Evolutionary conservation across 164 flowering plant species (phyloP).

Genomic region (Chloranthus sessilifolius): DNA sequence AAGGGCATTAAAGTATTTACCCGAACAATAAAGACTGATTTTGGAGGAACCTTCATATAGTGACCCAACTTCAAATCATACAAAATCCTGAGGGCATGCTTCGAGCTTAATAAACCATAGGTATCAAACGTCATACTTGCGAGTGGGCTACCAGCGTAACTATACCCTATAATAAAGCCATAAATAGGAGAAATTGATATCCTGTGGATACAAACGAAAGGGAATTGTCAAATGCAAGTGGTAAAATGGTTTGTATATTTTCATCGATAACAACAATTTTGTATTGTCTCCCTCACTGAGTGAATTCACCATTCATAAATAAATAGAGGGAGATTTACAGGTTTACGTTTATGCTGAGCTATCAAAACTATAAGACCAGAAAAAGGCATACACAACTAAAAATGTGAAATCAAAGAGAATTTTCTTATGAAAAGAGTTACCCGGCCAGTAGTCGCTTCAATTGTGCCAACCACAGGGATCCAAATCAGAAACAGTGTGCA

Average conservation of each 20-base stretch:
- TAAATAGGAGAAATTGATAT: no score
- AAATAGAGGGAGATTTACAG: conserved; percentile 30
- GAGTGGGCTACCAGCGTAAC: conserved; percentile 55
- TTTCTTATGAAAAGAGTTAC: no score
- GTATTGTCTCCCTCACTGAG: no score
- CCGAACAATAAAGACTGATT: conserved; percentile 62
- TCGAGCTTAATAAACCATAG: conserved; percentile 48
- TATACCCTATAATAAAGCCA: conserved; percentile 42
- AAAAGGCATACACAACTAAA: no score
- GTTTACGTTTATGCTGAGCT: conserved; percentile 50
- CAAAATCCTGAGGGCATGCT: conserved; percentile 42
- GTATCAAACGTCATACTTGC: conserved; percentile 62
- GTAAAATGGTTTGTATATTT: no score
- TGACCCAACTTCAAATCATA: conserved; percentile 67
- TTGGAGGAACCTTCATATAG: conserved; percentile 81
- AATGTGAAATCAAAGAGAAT: no score
- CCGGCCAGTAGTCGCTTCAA: conserved; percentile 69
- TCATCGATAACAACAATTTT: no score
- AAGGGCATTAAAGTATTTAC: conserved; percentile 16
- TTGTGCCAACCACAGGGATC: conserved; percentile 70
- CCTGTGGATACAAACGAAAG: no score
- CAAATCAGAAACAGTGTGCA: conserved; percentile 46
- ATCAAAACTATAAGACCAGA: no score
- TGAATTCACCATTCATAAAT: no score
- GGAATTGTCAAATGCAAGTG: no score